Evolutionary conservation across 805 yeast species (phyloP), one percentile per base, ranked within the genome.

Genomic region (Saccharomycopsis fodiens): DNA sequence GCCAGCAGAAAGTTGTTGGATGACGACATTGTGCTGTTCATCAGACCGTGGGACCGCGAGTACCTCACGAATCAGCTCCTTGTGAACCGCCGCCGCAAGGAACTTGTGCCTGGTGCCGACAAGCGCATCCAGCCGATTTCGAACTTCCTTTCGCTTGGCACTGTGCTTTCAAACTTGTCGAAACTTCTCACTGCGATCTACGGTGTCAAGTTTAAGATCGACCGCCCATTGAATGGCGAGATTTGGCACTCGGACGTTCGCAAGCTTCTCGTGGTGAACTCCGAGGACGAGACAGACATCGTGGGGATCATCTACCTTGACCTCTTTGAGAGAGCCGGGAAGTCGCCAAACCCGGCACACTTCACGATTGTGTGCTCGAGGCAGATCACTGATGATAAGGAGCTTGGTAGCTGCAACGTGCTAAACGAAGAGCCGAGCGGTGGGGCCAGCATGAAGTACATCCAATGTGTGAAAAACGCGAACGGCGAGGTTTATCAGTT

Each of bases 361-460:
- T 93, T 86, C 64, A 93, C 97, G 0, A 85, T 93, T 5, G 87
- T 93, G 51, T 93, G 97, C 57, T 85, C 96, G n/a, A 73, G 97
- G 54, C 76, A 78, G 56, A 74, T 87, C 13, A 70, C 72, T 0
- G 73, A 71, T 44, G 59, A 64, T 44, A 61, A 59, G 37, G 65
- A 61, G 5, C 69, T 70, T 17, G 65, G 40, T 17, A 39, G 40
- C 8, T 52, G 53, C 8, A 58, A 56, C 15, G 45, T 55, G 27
- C 46, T 55, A 56, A 36, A 58, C 39, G 29, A 16, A 15, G 17
- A 39, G 3, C 34, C 8, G 22, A 7, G 22, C 12, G 31, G n/a
- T 6, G 17, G 15, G 25, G 39, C 39, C 22, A 10, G 42, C 46
- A 30, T 40, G 23, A 47, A 48, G 30, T 52, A 44, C 19, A 52